phyloP scores from a whole-genome alignment of 164 flowering plant genomes.

The Nymphaea thermarum region DNA sequence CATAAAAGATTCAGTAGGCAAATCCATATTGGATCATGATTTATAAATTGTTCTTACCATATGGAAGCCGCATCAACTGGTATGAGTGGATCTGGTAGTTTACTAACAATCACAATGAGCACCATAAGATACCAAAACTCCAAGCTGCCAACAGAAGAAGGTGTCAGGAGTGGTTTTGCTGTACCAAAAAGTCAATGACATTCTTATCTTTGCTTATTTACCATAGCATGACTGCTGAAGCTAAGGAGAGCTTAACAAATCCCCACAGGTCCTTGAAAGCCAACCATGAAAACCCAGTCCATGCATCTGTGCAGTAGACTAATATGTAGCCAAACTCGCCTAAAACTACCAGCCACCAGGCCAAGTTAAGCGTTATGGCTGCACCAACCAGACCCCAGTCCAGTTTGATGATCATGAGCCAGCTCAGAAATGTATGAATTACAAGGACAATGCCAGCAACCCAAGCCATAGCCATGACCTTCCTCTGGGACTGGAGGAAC shows the following conservation, averaged over 20 bases:
- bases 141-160: background rate
- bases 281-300: slow-evolving; percentile 42
- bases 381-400: slow-evolving; percentile 54
- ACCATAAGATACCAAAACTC: too few species aligned
- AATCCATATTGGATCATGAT: too few species aligned
- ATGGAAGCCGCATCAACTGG: slow-evolving; percentile 57
- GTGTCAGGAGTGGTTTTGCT: too few species aligned
- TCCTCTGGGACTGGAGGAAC: slow-evolving; percentile 52
- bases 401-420: slow-evolving; percentile 42
- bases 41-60: slow-evolving; percentile 21
- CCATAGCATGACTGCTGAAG: slow-evolving; percentile 69
- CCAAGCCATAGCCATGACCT: slow-evolving; percentile 40
- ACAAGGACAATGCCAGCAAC: slow-evolving; percentile 32
- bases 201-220: slow-evolving; percentile 3
- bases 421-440: slow-evolving; percentile 35
- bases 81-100: slow-evolving; percentile 32
- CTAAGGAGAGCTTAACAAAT: slow-evolving; percentile 52
- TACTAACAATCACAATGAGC: slow-evolving; percentile 40
- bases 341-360: slow-evolving; percentile 49
- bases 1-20: too few species aligned
- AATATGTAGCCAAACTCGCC: slow-evolving; percentile 44
- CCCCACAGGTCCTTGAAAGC: slow-evolving; percentile 46
- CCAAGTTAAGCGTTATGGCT: slow-evolving; percentile 31
- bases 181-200: too few species aligned
- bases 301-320: slow-evolving; percentile 30